These are phyloP conservation scores for Lachancea sp. DNA, from an alignment of 805 yeast species.

Conservation along the genomic window DNA sequence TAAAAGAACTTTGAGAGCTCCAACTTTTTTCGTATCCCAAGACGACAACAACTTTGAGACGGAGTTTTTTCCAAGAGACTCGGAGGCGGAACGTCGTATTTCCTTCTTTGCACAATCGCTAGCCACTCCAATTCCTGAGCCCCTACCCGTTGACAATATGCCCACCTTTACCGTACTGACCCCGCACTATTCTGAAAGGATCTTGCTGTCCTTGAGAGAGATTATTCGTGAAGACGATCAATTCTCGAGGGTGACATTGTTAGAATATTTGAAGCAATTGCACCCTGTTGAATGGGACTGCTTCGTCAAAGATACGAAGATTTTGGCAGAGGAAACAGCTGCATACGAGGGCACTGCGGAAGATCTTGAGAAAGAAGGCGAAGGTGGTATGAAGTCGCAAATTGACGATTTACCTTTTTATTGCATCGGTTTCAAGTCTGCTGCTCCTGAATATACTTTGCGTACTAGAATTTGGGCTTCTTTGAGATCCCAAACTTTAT, in stretches of 20 bases:
- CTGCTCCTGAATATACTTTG: conserved; percentile 92
- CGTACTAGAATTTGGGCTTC: conserved; percentile 99
- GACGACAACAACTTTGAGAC: conserved; percentile 92
- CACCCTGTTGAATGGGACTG: conserved; percentile 98
- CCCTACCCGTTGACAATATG: conserved; percentile 98
- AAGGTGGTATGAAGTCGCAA: conserved; percentile 60
- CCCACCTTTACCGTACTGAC: conserved; percentile 96
- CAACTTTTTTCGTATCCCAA: conserved; percentile 96
- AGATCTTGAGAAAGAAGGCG: conserved; percentile 50
- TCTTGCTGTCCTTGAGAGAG: conserved; percentile 85
- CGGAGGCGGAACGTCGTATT: conserved; percentile 99
- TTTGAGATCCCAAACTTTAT: conserved; percentile 89
- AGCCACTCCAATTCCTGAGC: conserved; percentile 98
- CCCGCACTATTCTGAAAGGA: conserved; percentile 96
- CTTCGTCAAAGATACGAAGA: conserved; percentile 92
- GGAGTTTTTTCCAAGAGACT: conserved; percentile 93
- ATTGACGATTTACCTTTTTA: conserved; percentile 90
- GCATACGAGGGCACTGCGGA: conserved; percentile 48
- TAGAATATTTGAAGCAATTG: conserved; percentile 89
- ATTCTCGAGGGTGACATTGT: conserved; percentile 85
- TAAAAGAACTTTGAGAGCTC: conserved; percentile 96
- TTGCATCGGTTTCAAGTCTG: conserved; percentile 95
- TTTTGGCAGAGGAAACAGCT: conserved; percentile 90
- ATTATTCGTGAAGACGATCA: conserved; percentile 96
- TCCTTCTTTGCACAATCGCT: conserved; percentile 98